Evolutionary conservation across 352 stramenopile genomes (phyloP), one percentile per base, ranked within the genome.

Genomic region (Globisporangium nagaii): DNA sequence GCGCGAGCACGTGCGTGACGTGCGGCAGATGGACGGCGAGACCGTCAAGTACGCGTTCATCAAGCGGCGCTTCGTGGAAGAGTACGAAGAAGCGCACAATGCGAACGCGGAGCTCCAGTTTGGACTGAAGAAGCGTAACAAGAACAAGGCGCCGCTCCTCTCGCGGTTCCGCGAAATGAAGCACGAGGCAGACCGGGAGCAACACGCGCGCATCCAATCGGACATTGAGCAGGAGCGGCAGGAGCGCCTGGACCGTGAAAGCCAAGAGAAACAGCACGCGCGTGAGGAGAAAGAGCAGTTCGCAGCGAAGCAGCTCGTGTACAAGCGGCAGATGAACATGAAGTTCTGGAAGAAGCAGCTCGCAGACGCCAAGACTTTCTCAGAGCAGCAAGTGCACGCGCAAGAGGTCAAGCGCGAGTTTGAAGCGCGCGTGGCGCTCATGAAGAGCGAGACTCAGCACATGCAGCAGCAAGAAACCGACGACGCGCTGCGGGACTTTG

Each of bases 281-380:
- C 44, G 53, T 1, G 55, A 56, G 0, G 58, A 62, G 3, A 45
- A 64, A 0, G 61, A 69, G 44, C 42, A 62, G 11, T 54, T 60
- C 24, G 53, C 39, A 10, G 68, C 70, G 2, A 32, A 65, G 0
- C 63, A 76, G n/a, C 49, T 65, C 0, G 49, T 62, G 0, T 63
- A 77, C 31, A 66, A 68, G 3, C 66, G 82, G 7, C 61, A 77
- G n/a, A 70, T 75, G 56, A 90, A 81, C 43, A 64, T 78, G 45
- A 73, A 68, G 17, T 90, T 87, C 46, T 92, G 82, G 82, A 60
- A 84, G 50, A 86, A 86, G 51, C 77, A 92, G 19, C 66, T 84
- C 9, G 62, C 63, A 0, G 59, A 83, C 13, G 73, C 69, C 0
- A 69, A 76, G 11, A 54, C 72, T 19, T 86, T 75, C 27, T 73